These are phyloP conservation scores for Apophysomyces ossiformis DNA, from an alignment of 371 early-diverging fungal genomes.

Conservation along the genomic window DNA sequence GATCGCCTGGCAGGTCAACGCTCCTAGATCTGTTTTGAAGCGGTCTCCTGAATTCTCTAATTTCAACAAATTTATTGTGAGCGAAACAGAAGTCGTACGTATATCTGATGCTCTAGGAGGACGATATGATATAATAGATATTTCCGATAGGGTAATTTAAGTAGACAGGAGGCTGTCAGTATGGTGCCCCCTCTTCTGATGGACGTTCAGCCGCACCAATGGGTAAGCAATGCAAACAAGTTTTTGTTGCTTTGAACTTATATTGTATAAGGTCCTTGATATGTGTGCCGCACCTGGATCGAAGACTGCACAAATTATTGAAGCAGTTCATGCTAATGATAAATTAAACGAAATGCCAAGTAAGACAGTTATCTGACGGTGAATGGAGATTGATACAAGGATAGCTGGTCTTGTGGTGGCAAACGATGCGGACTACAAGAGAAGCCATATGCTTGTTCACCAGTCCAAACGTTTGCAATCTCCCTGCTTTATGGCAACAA, in stretches of 20 bases:
- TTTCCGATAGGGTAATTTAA: conserved; percentile 84
- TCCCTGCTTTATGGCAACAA: conserved; percentile 93
- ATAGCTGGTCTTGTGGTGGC: conserved; percentile 92
- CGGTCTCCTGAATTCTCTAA: conserved; percentile 73
- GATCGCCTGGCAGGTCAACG: conserved; percentile 86
- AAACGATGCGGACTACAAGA: conserved; percentile 94
- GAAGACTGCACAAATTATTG: conserved; percentile 92
- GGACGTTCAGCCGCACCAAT: conserved; percentile 91
- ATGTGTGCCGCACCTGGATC: conserved; percentile 95
- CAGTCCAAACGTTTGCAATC: conserved; percentile 93
- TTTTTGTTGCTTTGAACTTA: neutral
- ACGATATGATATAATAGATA: neutral
- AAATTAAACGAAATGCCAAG: conserved; percentile 63
- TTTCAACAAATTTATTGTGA: conserved; percentile 93
- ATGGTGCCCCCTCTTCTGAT: conserved; percentile 98
- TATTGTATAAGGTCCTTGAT: conserved; percentile 62
- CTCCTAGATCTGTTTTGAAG: conserved; percentile 72
- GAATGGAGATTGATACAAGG: conserved; percentile 18
- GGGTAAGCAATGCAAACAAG: conserved; percentile 48
- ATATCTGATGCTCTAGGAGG: neutral
- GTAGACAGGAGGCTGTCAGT: conserved; percentile 97
- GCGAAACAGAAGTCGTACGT: conserved; percentile 88
- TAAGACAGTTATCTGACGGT: conserved; percentile 24
- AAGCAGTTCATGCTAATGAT: conserved; percentile 84
- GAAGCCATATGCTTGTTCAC: conserved; percentile 95